These are phyloP conservation scores for Neoscytalidium dimidiatum DNA, from an alignment of 2,329 filamentous ascomycete species.

Conservation along the genomic window DNA sequence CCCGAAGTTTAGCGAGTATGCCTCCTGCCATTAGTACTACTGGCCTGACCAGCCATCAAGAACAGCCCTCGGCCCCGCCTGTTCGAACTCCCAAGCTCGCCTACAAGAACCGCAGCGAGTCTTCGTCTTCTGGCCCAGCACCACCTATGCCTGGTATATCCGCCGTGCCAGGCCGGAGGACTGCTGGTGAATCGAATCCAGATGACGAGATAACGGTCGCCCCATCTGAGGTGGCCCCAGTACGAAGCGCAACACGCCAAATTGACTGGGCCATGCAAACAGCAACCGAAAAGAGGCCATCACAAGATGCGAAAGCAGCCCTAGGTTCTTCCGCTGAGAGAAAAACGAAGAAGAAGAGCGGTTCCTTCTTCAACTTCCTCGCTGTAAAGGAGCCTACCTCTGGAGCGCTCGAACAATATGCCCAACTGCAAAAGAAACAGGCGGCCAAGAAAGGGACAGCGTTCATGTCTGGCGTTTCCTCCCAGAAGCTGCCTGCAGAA, in stretches of 20 bases:
- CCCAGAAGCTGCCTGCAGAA: constrained; percentile 48
- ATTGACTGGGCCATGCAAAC: constrained; percentile 5
- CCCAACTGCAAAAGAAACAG: constrained; percentile 41
- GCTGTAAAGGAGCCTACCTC: constrained; percentile 53
- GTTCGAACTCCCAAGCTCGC: constrained; percentile 11
- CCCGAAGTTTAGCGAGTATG: not conserved
- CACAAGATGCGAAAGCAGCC: not conserved
- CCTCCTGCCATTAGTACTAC: not conserved
- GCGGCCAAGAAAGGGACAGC: constrained; percentile 24
- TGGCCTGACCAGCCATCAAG: not conserved
- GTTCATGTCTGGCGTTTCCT: constrained; percentile 39
- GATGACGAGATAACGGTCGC: constrained; percentile 8
- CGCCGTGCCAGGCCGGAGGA: not conserved
- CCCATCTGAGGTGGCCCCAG: not conserved
- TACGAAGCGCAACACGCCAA: not conserved
- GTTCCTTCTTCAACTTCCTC: constrained; percentile 47
- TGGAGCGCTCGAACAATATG: constrained; percentile 48
- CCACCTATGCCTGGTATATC: not conserved
- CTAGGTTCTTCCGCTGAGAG: not conserved
- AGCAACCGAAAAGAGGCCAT: not conserved
- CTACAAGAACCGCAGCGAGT: constrained; percentile 12
- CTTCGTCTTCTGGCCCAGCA: not conserved
- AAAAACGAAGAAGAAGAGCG: constrained; percentile 26
- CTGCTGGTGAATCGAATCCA: not conserved
- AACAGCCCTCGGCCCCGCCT: not conserved